Conservation (phyloP, 495 filamentous ascomycete genomes). For the Cercophora newfieldiana region DNA sequence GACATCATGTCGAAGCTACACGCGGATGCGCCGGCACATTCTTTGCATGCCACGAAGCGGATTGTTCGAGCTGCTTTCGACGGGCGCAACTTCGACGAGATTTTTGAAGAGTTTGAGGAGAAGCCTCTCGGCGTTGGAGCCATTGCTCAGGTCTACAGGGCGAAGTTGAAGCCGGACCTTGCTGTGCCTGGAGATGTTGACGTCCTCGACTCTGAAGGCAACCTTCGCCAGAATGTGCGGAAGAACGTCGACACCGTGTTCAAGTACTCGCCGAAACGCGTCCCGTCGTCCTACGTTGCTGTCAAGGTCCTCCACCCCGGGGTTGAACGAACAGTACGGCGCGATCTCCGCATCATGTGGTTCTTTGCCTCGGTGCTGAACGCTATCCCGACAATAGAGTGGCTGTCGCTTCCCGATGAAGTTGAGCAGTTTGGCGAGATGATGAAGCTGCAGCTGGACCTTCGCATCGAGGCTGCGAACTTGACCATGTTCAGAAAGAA, state of each 20-base stretch:
- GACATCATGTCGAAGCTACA: slow-evolving; percentile 92
- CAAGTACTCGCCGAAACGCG: slow-evolving; percentile 79
- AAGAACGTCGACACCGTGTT: slow-evolving; percentile 83
- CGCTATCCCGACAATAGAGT: slow-evolving; percentile 90
- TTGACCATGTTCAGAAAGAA: slow-evolving; percentile 84
- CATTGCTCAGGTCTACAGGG: slow-evolving; percentile 97
- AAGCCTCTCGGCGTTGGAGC: slow-evolving; percentile 90
- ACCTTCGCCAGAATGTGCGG: slow-evolving; percentile 65
- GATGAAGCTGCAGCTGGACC: slow-evolving; percentile 95
- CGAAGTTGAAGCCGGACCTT: slow-evolving; percentile 82
- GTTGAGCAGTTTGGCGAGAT: slow-evolving; percentile 93
- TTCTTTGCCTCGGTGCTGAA: slow-evolving; percentile 89
- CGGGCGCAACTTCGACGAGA: slow-evolving; percentile 77
- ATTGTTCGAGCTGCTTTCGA: slow-evolving; percentile 81
- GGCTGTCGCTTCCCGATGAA: slow-evolving; percentile 95
- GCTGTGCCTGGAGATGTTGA: slow-evolving; percentile 61
- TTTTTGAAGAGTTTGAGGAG: slow-evolving; percentile 96
- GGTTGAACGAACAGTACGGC: slow-evolving; percentile 82
- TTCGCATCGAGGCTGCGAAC: slow-evolving; percentile 93
- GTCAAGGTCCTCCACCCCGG: slow-evolving; percentile 94
- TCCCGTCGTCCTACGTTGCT: slow-evolving; percentile 91
- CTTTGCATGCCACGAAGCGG: slow-evolving; percentile 73
- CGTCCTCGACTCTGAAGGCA: slow-evolving; percentile 50
- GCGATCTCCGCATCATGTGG: slow-evolving; percentile 89
- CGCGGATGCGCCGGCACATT: slow-evolving; percentile 90